A percentile compares a stretch with the other conserved stretches of the same genome.
phyloP scores from a whole-genome alignment of 331 rosid genomes.

The Dryas integrifolia region DNA sequence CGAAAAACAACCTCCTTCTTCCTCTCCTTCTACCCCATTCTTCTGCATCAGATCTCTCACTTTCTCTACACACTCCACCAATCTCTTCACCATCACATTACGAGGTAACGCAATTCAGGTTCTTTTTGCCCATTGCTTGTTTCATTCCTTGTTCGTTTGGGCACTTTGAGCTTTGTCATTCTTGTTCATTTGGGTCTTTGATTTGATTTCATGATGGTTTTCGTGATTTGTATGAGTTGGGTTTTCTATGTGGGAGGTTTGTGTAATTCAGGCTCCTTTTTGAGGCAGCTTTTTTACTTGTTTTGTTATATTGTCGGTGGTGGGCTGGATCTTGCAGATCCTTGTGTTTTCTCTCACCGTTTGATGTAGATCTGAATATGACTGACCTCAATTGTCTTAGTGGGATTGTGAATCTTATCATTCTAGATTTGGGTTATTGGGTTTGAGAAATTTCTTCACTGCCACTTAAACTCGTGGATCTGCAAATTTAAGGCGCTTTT shows the following conservation, averaged over 20 bases:
- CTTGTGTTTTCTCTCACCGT: slow-evolving; percentile 20
- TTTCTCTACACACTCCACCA: background rate
- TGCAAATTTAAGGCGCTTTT: slow-evolving; percentile 14
- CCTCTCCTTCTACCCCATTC: slow-evolving; percentile 8
- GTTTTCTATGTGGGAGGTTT: background rate
- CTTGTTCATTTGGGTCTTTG: slow-evolving; percentile 15
- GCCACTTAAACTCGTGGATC: slow-evolving; percentile 36
- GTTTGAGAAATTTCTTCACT: slow-evolving; percentile 12
- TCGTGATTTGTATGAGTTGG: background rate
- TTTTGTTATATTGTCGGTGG: background rate
- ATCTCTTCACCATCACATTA: background rate
- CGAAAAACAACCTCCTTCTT: background rate
- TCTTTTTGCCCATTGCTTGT: background rate
- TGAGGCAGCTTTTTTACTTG: background rate
- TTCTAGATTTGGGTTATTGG: slow-evolving; percentile 8
- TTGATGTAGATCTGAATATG: slow-evolving; percentile 52
- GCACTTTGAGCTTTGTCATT: background rate
- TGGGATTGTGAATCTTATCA: slow-evolving; percentile 14
- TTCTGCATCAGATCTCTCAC: slow-evolving; percentile 36
- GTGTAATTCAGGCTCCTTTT: background rate
- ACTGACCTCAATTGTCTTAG: background rate
- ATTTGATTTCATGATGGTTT: background rate
- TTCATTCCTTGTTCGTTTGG: background rate
- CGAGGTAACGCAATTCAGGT: slow-evolving; percentile 31
- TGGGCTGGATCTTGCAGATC: slow-evolving; percentile 31